Base-by-base conservation (phyloP, 192 early-diverging fungal species). In the Umbelopsis sp. region DNA sequence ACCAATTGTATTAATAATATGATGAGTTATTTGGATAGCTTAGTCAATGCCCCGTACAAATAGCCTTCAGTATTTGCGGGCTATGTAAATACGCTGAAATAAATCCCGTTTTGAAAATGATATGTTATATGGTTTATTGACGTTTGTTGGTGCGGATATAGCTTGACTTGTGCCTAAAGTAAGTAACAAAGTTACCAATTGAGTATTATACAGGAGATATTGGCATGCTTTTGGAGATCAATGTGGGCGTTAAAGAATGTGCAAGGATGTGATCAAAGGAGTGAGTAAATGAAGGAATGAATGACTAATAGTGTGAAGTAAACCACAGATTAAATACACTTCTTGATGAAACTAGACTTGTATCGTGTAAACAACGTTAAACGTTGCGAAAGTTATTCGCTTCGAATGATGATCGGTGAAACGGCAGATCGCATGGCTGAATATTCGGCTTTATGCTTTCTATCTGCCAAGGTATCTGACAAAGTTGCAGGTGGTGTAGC, bases 401-500 rank as follows among this genome's bases (percentile, higher is more conserved):
- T 61, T 11, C 55, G 55, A 12, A 61, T 61, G n/a, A 61, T 25
- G 12, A 61, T 25, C 16, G 55, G 55, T 13, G 55, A 12, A 22
- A 61, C 33, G 1, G 55, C 55, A n/a, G 25, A 35, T 11, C 55
- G 55, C 55, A 61, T 61, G 13, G 55, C 55, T 11, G 55, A 27
- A 35, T 61, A 61, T 61, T 61, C 55, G 27, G 55, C 55, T 18
- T 35, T 61, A 12, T 61, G 55, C 33, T 61, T 25, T 25, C 30
- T 61, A 18, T 61, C 55, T 25, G 30, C 55, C 11, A 61, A 18
- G 55, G 55, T 16, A 27, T 35, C 55, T 61, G 55, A 61, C 55
- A 61, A 12, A 1, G 16, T 18, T 35, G 55, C 16, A 61, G 55
- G 12, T 35, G 55, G 55, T 15, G 55, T 35, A 4, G 15, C 55